Base-by-base conservation (phyloP, 2,329 filamentous ascomycete species). In the Colletotrichum spinosum region DNA sequence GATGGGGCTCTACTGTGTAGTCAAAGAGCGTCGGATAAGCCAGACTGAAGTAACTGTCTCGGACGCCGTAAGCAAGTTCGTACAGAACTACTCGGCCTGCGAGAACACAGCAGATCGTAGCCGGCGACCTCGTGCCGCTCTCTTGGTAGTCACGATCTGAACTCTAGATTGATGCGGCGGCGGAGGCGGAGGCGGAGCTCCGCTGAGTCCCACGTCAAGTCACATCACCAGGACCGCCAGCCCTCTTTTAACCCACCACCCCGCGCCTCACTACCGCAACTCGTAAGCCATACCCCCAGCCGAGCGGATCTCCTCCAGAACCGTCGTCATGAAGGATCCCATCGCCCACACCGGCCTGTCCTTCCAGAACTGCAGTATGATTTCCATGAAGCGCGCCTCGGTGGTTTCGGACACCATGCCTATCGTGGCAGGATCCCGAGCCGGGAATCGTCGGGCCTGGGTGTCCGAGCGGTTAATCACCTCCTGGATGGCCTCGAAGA, bases 401-500 rank as follows among this genome's bases (percentile, higher is more conserved):
- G 55, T 63, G 33, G 44, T 34, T 25, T 67, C 67, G 50, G 66
- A 55, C 10, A 60, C 50, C 10, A 48, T 59, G 10, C 46, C 67
- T 38, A 60, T 45, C 45, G 62, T 10, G 37, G 58, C 50, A 37
- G 54, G 44, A 17, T 56, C 59, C 17, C 53, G 65, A 56, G 55
- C 45, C 53, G 50, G n/a, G 35, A 38, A 9, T 10, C 44, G 44
- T 8, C 44, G 15, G 44, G 50, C 55, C 38, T 55, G 55, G 13
- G 2, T 17, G 17, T 17, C 17, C 17, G 48, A 48, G 8, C 33
- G 41, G 6, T 58, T 50, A 4, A 70, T 48, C 2, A 68, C 62
- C 49, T 74, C 72, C 54, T 72, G 60, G 6, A 73, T 68, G 7
- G 71, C 61, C 39, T 73, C 72, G 50, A 73, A 72, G 10, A 74